phyloP scores from a whole-genome alignment of 768 basidiomycete genomes.

The Trametes sanguinea region DNA sequence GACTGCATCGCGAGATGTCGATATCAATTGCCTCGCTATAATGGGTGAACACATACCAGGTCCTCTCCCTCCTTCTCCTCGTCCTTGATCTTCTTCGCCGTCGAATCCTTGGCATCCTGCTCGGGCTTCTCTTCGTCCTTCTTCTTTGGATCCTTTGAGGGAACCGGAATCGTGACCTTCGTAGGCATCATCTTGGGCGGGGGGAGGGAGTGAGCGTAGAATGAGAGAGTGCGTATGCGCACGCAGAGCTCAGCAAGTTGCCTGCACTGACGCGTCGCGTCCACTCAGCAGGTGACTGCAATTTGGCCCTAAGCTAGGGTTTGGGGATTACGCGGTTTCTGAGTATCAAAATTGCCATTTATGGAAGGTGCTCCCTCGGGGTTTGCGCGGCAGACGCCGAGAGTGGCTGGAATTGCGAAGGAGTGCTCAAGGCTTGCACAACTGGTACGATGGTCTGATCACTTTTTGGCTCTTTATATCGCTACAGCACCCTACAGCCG shows the following conservation, averaged over 20 bases:
- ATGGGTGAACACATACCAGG: slow-evolving; percentile 57
- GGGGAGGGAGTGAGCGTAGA: slow-evolving; percentile 4
- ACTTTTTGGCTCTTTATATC: slow-evolving; percentile 2
- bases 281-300: slow-evolving; percentile 13
- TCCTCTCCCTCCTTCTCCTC: slow-evolving; percentile 62
- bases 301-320: slow-evolving; percentile 11
- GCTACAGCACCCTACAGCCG: background rate
- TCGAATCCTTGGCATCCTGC: slow-evolving; percentile 47
- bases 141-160: slow-evolving; percentile 76
- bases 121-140: slow-evolving; percentile 56
- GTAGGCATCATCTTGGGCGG: slow-evolving; percentile 45
- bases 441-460: slow-evolving; percentile 21
- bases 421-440: slow-evolving; percentile 10
- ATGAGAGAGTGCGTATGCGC: slow-evolving; percentile 12
- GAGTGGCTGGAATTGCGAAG: slow-evolving; percentile 1
- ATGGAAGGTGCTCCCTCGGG: background rate
- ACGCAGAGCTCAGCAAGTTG: slow-evolving; percentile 7
- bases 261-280: slow-evolving; percentile 25
- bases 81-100: slow-evolving; percentile 37
- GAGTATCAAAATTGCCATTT: background rate
- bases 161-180: slow-evolving; percentile 61
- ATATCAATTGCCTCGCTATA: background rate
- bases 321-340: slow-evolving; percentile 18
- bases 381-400: slow-evolving; percentile 2
- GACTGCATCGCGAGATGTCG: slow-evolving; percentile 50